Base-by-base conservation (phyloP, 2,329 filamentous ascomycete species). In the Fusarium austroafricanum region DNA sequence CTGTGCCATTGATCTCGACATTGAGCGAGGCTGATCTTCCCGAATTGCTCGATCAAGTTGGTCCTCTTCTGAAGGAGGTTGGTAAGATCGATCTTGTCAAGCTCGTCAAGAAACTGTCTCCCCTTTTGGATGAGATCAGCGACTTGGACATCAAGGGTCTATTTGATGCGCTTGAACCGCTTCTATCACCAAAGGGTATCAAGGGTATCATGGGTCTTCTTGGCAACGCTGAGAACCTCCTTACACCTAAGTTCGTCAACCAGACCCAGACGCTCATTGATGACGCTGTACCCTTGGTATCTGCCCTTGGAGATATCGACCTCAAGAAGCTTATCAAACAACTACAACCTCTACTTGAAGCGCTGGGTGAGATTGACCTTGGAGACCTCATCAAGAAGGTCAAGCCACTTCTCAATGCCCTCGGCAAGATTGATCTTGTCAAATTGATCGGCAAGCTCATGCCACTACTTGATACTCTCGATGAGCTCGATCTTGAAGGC, bases 201-300 rank as follows among this genome's bases (percentile, higher is more conserved):
- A 70, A 74, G 51, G 77, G 76, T 7, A 70, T 81, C 4, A 70
- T 79, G 3, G 77, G 75, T 3, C 71, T 79, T 1, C 59, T 79
- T 1, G 69, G 53, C 10, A 80, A 80, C 28, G 79, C 78, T 3
- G 78, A 81, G 54, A 63, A 73, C 10, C 71, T 81, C 1, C 72
- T 77, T 3, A 75, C 74, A 1, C 39, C 50, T 15, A 73, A 76
- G 35, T 77, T 77, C 15, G 75, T 77, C 54, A 71, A 76, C 10
- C 69, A 77, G 21, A 76, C 75, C 0, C 68, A 75, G 6, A 65
- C 65, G 2, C 75, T 81, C 6, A 77, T 80, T 29, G 72, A 70
- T 2, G 78, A 73, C 2, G 79, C 79, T 9, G 75, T 77, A 10
- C 80, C 79, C 0, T 66, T 83, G 2, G 62, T 82, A 6, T 73